Evolutionary conservation across 2,329 filamentous ascomycete genomes (phyloP).

Genomic region (Atkinsonella texensis): DNA sequence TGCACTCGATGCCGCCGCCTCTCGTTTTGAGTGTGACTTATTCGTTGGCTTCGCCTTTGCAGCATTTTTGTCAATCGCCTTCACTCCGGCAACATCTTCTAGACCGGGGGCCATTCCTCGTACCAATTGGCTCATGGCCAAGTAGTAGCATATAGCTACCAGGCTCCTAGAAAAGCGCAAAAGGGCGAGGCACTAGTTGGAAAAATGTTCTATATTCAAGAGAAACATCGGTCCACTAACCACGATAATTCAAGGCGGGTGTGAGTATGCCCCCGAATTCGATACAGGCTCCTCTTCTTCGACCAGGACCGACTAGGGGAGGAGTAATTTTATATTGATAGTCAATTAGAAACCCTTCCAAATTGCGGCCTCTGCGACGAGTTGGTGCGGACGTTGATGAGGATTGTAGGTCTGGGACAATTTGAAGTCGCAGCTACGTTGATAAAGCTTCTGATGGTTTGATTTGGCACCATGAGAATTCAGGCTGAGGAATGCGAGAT

Average conservation of each 20-base stretch:
- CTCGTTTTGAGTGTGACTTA: constrained; percentile 24
- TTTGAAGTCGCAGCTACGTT: not conserved
- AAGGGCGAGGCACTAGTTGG: not conserved
- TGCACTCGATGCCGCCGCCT: constrained; percentile 16
- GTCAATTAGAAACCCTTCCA: not conserved
- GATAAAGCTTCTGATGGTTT: not conserved
- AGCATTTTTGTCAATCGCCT: constrained; percentile 34
- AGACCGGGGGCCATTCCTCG: constrained; percentile 11
- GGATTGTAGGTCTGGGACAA: not conserved
- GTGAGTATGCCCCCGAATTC: not conserved
- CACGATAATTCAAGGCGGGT: not conserved
- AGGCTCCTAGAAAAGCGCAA: not conserved
- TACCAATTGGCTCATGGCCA: not conserved
- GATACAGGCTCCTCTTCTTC: not conserved
- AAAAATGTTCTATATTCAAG: not conserved
- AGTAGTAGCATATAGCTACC: not conserved
- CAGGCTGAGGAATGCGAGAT: not conserved
- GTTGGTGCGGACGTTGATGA: not conserved
- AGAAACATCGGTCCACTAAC: not conserved
- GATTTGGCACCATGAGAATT: not conserved
- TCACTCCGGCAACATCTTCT: constrained; percentile 29
- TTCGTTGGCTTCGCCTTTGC: constrained; percentile 39
- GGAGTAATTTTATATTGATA: not conserved
- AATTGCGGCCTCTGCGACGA: not conserved
- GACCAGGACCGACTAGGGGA: not conserved